phyloP scores from a whole-genome alignment of 2,329 filamentous ascomycete genomes.

The Davidsoniella australis region DNA sequence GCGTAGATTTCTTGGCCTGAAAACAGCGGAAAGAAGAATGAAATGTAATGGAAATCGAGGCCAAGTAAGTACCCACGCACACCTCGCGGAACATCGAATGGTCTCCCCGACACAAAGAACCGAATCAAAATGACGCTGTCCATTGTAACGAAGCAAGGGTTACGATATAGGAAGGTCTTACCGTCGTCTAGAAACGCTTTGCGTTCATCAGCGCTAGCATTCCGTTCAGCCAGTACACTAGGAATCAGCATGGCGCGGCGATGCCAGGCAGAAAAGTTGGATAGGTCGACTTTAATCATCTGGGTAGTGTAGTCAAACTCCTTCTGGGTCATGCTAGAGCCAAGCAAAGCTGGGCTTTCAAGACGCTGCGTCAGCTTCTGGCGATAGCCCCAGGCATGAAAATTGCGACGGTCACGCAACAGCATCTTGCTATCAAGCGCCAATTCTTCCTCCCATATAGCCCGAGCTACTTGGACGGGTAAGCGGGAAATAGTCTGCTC shows the following conservation, averaged over 20 bases:
- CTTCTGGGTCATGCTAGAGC: conserved; percentile 50
- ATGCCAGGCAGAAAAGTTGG: conserved; percentile 97
- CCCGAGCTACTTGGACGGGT: conserved; percentile 34
- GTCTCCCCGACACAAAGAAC: background rate
- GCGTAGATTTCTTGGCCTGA: too few species aligned
- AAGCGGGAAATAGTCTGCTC: conserved; percentile 51
- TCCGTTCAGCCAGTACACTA: conserved; percentile 52
- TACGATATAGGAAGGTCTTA: conserved; percentile 19
- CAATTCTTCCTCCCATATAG: conserved; percentile 73
- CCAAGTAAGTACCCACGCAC: background rate
- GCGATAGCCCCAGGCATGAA: conserved; percentile 91
- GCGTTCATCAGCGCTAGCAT: conserved; percentile 44
- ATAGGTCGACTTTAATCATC: conserved; percentile 72
- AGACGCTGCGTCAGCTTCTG: conserved; percentile 61
- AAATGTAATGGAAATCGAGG: too few species aligned
- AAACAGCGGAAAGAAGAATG: too few species aligned
- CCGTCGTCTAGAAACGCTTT: conserved; percentile 55
- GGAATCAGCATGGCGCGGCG: conserved; percentile 72
- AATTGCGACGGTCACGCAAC: conserved; percentile 70
- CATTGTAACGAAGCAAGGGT: too few species aligned
- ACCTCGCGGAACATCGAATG: background rate
- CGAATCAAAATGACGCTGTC: background rate
- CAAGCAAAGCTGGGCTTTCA: conserved; percentile 38
- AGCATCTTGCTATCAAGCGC: conserved; percentile 78
- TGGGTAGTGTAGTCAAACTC: conserved; percentile 84